Evolutionary conservation across 495 filamentous ascomycete genomes (phyloP).

Genomic region (Neurospora cerealis): DNA sequence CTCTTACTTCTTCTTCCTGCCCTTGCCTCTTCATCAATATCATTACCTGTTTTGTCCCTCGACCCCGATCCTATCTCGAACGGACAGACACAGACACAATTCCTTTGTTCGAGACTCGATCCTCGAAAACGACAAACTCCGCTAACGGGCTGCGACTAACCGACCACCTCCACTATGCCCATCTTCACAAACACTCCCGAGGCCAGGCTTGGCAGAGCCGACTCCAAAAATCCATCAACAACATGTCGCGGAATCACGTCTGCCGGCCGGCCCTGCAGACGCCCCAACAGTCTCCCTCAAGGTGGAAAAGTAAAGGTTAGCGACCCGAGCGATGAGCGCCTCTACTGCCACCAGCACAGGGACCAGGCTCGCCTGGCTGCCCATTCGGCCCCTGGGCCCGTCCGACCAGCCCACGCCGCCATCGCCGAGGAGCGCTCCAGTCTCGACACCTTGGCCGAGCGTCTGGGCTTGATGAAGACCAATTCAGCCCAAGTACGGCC

Average conservation of each 20-base stretch:
- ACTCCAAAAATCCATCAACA: constrained; percentile 71
- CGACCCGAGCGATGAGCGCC: constrained; percentile 30
- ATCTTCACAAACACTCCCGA: constrained; percentile 79
- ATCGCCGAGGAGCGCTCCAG: constrained; percentile 54
- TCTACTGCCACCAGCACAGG: constrained; percentile 91
- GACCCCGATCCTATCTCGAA: background rate
- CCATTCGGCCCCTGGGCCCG: constrained; percentile 30
- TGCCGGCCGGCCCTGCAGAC: constrained; percentile 69
- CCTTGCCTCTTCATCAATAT: background rate
- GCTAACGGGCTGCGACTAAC: background rate
- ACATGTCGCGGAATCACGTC: constrained; percentile 83
- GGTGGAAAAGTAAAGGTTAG: constrained; percentile 37
- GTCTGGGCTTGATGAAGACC: constrained; percentile 54
- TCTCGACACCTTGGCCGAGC: constrained; percentile 72
- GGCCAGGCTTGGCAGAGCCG: constrained; percentile 60
- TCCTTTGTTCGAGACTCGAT: background rate
- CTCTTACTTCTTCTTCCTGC: background rate
- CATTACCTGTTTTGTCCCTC: background rate
- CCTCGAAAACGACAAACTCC: background rate
- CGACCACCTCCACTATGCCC: constrained; percentile 47
- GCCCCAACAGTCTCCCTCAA: constrained; percentile 41
- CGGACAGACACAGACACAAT: background rate
- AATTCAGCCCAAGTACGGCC: constrained; percentile 10
- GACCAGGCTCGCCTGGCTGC: constrained; percentile 58
- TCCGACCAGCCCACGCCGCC: constrained; percentile 15